Percentiles rank a stretch among this genome's conserved stretches.
Conservation (phyloP, 139 green algal species). For the Eudorina sp. region DNA sequence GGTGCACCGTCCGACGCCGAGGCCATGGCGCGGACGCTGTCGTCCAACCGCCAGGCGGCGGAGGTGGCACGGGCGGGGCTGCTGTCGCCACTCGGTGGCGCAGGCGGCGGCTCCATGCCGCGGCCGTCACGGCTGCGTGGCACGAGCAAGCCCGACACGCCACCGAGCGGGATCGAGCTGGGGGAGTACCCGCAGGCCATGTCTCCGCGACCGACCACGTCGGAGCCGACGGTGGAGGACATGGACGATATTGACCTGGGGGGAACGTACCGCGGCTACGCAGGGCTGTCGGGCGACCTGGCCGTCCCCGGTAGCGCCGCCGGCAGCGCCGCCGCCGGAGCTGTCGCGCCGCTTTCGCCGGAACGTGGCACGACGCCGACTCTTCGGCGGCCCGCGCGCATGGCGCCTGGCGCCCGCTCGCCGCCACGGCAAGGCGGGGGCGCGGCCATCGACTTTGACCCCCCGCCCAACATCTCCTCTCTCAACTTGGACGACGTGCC, state of each 20-base stretch:
- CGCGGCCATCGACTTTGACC: too few relatives aligned
- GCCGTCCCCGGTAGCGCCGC: background rate
- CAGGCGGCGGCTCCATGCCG: constrained; percentile 19
- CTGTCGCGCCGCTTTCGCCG: too few relatives aligned
- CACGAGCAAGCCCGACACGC: background rate
- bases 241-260: background rate
- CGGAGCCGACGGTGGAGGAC: background rate
- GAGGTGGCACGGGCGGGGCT: background rate
- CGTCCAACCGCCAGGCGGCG: constrained; percentile 12
- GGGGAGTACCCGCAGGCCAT: background rate
- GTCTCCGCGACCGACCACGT: background rate
- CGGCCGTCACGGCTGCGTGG: constrained; percentile 4
- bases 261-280: constrained; percentile 22
- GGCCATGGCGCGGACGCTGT: constrained; percentile 6
- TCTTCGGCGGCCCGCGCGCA: background rate
- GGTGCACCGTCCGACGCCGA: background rate
- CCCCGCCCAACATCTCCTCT: too few relatives aligned
- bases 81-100: background rate
- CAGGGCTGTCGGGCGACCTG: background rate
- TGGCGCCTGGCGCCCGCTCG: background rate
- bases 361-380: background rate
- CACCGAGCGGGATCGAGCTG: background rate
- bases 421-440: background rate
- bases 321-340: background rate
- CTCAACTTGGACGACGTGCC: background rate